Evolutionary conservation across 2,329 filamentous ascomycete species (phyloP), one percentile per base, ranked within the genome.

Genomic region (Colletotrichum echinochloae): DNA sequence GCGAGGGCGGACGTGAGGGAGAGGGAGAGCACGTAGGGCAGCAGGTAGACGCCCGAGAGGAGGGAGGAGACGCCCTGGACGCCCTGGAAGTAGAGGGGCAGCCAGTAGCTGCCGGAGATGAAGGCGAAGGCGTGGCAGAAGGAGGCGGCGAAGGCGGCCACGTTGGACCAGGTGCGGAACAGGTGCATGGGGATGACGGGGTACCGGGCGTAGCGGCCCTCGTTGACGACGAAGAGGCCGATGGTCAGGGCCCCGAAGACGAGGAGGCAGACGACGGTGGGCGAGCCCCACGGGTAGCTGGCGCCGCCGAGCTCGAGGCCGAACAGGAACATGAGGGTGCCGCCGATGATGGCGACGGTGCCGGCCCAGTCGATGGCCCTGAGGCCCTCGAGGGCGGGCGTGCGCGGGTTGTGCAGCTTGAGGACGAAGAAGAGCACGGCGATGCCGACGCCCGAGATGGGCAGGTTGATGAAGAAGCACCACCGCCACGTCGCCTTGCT

Each of bases 1-100:
- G 82, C 80, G 14, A 72, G 61, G 0, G 83, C 83, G 14, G 85
- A 84, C 4, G 80, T 75, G 5, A 85, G 60, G 3, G 84, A 83
- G 20, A 85, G 80, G n/a, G 82, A 79, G 18, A 87, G 75, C 28
- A 87, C 88, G 49, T 90, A 86, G 0, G 92, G 90, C 0, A 94
- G 82, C 2, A 92, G 83, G 16, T 91, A 85, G 0, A 91, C 77
- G 5, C 87, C 87, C 0, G 89, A 92, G n/a, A 83, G 82, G 41
- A 92, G 81, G 0, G 91, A 89, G 0, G 85, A 85, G 1, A 88
- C 88, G 60, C 85, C 85, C 2, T 90, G 85, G 0, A 91, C 91
- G 3, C 89, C 86, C 77, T 95, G 92, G 64, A 93, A 90, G 79
- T 91, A 94, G 0, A 94, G 83, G 0, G 92, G 92, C 33, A 94